Evolutionary conservation across 768 basidiomycete genomes (phyloP).

Genomic region (Serendipita vermifera): DNA sequence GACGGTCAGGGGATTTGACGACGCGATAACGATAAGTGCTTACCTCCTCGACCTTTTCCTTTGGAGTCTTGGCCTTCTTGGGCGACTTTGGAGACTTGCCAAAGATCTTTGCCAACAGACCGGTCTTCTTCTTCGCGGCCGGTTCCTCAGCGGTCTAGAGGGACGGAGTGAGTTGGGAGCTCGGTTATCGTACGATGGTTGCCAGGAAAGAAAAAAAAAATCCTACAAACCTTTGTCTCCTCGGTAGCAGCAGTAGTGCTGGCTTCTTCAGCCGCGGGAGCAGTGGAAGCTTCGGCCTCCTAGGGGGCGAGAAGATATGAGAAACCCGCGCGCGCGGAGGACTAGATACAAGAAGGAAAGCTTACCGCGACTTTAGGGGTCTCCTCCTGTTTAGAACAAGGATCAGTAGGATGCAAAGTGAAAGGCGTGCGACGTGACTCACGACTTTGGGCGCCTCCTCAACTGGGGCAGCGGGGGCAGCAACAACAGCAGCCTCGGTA

Average conservation of each 20-base stretch:
- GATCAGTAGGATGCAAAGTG: not conserved
- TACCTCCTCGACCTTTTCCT: slow-evolving; percentile 32
- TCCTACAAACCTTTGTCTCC: slow-evolving; percentile 7
- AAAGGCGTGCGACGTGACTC: slow-evolving; percentile 13
- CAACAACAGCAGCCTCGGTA: slow-evolving; percentile 27
- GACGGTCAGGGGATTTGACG: slow-evolving; percentile 7
- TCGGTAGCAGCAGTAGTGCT: slow-evolving; percentile 13
- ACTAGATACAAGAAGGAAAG: not conserved
- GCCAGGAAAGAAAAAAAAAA: not conserved
- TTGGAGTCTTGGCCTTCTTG: slow-evolving; percentile 75
- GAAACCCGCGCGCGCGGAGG: slow-evolving; percentile 1
- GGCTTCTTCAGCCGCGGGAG: slow-evolving; percentile 13
- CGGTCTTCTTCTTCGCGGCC: slow-evolving; percentile 34
- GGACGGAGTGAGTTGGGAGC: not conserved
- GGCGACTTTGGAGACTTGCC: slow-evolving; percentile 37
- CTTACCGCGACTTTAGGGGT: not conserved
- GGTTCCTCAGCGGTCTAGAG: slow-evolving; percentile 22
- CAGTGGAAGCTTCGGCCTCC: slow-evolving; percentile 14
- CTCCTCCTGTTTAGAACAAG: not conserved
- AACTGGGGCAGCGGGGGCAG: slow-evolving; percentile 27
- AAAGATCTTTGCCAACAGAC: slow-evolving; percentile 63
- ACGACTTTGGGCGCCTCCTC: slow-evolving; percentile 36
- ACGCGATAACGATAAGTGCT: slow-evolving; percentile 13
- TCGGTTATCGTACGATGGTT: slow-evolving; percentile 3
- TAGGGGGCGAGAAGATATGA: slow-evolving; percentile 11